Percentiles rank a stretch among this genome's conserved stretches.
Evolutionary conservation across 768 basidiomycete genomes (phyloP).

Genomic region (Tricholoma saponaceum): DNA sequence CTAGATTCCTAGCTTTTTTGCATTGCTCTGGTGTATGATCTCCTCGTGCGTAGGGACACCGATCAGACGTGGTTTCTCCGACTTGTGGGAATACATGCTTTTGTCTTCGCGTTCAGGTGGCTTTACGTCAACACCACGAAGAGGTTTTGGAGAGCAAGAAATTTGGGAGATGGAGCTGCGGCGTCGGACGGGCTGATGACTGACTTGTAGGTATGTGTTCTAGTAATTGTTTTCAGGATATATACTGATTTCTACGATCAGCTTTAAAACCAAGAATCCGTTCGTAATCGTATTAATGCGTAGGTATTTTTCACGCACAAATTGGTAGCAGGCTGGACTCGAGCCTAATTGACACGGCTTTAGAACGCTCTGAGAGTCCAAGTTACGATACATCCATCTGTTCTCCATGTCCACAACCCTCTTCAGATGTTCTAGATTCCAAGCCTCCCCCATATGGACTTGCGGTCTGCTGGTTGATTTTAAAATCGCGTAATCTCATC

Average conservation of each 20-base stretch:
- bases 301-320: no score
- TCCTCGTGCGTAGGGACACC: slow-evolving; percentile 63
- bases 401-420: background rate
- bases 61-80: slow-evolving; percentile 38
- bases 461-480: background rate
- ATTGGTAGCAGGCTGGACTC: no score
- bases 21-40: slow-evolving; percentile 61
- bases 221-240: background rate
- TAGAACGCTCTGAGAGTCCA: background rate
- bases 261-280: background rate
- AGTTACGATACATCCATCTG: background rate
- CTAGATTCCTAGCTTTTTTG: slow-evolving; percentile 33
- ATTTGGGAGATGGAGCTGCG: slow-evolving; percentile 58
- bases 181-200: slow-evolving; percentile 18
- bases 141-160: slow-evolving; percentile 42
- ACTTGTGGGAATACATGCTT: slow-evolving; percentile 43
- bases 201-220: background rate
- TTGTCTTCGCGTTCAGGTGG: slow-evolving; percentile 32
- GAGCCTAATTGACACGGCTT: background rate
- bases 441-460: background rate
- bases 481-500: background rate
- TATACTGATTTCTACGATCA: background rate
- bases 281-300: no score
- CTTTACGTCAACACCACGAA: slow-evolving; percentile 25
- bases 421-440: background rate